Conservation (phyloP, 73 alveolate genomes). For the Stentor coeruleus region DNA sequence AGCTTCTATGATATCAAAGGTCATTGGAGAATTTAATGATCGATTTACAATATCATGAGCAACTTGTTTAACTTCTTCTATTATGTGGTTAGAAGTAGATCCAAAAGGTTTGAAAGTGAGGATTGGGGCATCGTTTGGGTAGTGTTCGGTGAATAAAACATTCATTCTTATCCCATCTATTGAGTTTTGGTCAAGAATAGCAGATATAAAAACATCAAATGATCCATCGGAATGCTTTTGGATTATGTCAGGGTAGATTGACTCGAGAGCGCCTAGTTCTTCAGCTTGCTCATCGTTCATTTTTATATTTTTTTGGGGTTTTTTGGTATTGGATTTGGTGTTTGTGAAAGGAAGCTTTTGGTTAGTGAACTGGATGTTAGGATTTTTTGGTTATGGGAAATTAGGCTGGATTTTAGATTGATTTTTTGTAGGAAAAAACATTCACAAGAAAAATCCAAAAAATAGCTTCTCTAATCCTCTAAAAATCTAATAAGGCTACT, state of each 20-base stretch:
- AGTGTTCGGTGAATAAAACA: background rate
- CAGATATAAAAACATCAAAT: background rate
- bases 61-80: background rate
- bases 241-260: conserved; percentile 10
- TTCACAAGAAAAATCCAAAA: no score
- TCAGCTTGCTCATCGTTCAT: conserved; percentile 23
- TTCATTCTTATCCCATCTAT: background rate
- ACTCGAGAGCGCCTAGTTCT: background rate
- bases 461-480: no score
- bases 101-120: background rate
- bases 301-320: no score
- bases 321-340: no score
- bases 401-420: no score
- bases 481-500: no score
- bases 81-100: background rate
- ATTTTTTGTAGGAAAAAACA: no score
- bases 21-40: background rate
- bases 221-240: background rate
- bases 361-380: no score
- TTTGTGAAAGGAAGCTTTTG: no score
- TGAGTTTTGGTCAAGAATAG: background rate
- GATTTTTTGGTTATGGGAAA: no score
- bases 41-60: background rate
- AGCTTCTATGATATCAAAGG: conserved; percentile 5
- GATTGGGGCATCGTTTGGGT: conserved; percentile 16